These are phyloP conservation scores for Penicillium egyptiacum DNA, from an alignment of 495 filamentous ascomycete genomes.

Conservation along the genomic window DNA sequence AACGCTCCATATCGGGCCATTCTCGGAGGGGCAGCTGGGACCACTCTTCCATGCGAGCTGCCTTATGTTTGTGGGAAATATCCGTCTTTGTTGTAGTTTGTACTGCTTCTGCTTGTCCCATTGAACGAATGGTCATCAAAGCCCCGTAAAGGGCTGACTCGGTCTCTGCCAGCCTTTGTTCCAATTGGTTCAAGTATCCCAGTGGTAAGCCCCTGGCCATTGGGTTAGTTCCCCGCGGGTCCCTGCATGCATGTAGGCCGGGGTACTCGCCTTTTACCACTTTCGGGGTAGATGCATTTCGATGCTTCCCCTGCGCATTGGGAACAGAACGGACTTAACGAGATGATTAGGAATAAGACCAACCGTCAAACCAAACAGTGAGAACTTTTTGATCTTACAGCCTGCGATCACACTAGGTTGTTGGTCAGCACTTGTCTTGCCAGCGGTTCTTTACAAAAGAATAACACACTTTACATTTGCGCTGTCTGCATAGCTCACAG, in stretches of 20 bases:
- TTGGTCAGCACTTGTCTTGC: conserved; percentile 5
- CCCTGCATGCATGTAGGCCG: not conserved
- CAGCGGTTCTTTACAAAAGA: not conserved
- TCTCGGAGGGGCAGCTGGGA: conserved; percentile 25
- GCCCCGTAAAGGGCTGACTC: conserved; percentile 32
- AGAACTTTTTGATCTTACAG: conserved; percentile 20
- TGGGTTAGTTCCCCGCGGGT: conserved; percentile 5
- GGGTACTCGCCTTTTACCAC: conserved; percentile 28
- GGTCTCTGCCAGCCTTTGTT: conserved; percentile 31
- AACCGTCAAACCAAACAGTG: not conserved
- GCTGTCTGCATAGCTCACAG: conserved; percentile 31
- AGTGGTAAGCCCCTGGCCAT: conserved; percentile 26
- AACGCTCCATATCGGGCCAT: conserved; percentile 25
- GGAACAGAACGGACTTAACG: conserved; percentile 25
- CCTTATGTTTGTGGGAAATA: conserved; percentile 22
- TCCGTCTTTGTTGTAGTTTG: conserved; percentile 19
- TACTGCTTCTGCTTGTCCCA: conserved; percentile 12
- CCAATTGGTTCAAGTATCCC: conserved; percentile 34
- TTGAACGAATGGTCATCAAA: conserved; percentile 23
- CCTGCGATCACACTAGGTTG: conserved; percentile 28
- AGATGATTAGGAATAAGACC: not conserved
- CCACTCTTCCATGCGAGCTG: conserved; percentile 32
- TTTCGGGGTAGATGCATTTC: conserved; percentile 32
- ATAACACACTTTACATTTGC: conserved; percentile 32
- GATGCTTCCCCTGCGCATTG: conserved; percentile 31